Percentiles rank a stretch among this genome's conserved stretches.
These are phyloP conservation scores for Gnomoniopsis sp. DNA, from an alignment of 2,329 filamentous ascomycete species.

Conservation along the genomic window DNA sequence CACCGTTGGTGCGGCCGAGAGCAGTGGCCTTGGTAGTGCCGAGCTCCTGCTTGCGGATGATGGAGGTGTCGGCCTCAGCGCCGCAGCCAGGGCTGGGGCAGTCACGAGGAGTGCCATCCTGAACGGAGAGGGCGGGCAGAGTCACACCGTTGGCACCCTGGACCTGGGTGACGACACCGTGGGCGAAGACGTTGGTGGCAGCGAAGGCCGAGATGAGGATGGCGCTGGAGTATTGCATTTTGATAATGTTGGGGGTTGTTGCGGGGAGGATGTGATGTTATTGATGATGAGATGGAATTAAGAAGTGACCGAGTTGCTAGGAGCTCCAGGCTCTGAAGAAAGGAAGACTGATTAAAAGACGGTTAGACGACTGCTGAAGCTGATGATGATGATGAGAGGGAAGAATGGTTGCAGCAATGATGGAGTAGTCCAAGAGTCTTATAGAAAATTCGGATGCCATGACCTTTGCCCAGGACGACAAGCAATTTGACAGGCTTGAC, in stretches of 20 bases:
- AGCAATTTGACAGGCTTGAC: slow-evolving; percentile 8
- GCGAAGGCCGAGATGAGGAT: slow-evolving; percentile 45
- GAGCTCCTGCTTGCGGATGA: slow-evolving; percentile 62
- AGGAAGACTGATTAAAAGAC: slow-evolving; percentile 3
- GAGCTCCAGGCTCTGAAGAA: slow-evolving; percentile 17
- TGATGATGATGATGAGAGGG: slow-evolving; percentile 15
- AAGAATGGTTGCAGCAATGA: neutral
- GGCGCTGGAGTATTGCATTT: slow-evolving; percentile 31
- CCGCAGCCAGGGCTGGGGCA: slow-evolving; percentile 60
- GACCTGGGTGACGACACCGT: slow-evolving; percentile 55
- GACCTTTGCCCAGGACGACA: neutral
- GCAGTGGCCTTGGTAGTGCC: slow-evolving; percentile 50
- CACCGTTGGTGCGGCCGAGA: slow-evolving; percentile 61
- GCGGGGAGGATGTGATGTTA: neutral
- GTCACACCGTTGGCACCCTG: slow-evolving; percentile 58
- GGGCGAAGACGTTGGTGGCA: slow-evolving; percentile 49
- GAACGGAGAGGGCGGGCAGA: slow-evolving; percentile 61
- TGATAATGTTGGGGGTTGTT: slow-evolving; percentile 7
- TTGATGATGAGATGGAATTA: neutral
- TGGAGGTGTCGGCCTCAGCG: slow-evolving; percentile 67
- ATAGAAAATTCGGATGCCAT: slow-evolving; percentile 18
- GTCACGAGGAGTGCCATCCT: slow-evolving; percentile 65
- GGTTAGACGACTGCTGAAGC: slow-evolving; percentile 9
- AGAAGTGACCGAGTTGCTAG: neutral
- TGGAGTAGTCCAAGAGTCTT: slow-evolving; percentile 9